These are phyloP conservation scores for Ploettnerulaceae sp. DNA, from an alignment of 2,329 filamentous ascomycete genomes.

Conservation along the genomic window DNA sequence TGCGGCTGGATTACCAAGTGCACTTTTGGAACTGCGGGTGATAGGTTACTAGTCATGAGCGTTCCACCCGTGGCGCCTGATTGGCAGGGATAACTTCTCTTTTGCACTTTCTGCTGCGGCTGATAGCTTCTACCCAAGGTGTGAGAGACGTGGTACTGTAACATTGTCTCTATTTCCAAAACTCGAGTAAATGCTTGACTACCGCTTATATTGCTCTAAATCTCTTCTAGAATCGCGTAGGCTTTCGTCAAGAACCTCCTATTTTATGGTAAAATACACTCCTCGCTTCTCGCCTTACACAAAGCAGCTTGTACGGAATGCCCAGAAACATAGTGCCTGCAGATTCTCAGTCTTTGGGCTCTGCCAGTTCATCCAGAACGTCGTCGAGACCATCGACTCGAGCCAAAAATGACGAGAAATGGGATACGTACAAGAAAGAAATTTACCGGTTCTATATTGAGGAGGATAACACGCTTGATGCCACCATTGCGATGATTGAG, in stretches of 20 bases:
- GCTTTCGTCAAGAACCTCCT: slow-evolving; percentile 2
- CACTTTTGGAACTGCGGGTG: slow-evolving; percentile 5
- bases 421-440: slow-evolving; percentile 11
- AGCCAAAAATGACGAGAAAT: slow-evolving; percentile 15
- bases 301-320: not conserved
- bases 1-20: slow-evolving; percentile 5
- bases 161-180: not conserved
- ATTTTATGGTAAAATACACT: not conserved
- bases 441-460: slow-evolving; percentile 11
- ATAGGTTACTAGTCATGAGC: not conserved
- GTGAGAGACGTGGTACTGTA: not conserved
- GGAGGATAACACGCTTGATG: slow-evolving; percentile 10
- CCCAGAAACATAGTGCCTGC: slow-evolving; percentile 1
- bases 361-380: not conserved
- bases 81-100: not conserved
- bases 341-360: not conserved
- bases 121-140: slow-evolving; percentile 1
- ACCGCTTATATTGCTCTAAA: slow-evolving; percentile 2
- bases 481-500: slow-evolving; percentile 10
- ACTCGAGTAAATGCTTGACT: not conserved
- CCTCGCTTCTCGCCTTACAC: not conserved
- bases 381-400: slow-evolving; percentile 3
- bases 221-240: not conserved
- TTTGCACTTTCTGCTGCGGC: slow-evolving; percentile 8
- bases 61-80: slow-evolving; percentile 5